Conservation (phyloP, 1,284 basidiomycete genomes). For the Heterobasidion parviporum region DNA sequence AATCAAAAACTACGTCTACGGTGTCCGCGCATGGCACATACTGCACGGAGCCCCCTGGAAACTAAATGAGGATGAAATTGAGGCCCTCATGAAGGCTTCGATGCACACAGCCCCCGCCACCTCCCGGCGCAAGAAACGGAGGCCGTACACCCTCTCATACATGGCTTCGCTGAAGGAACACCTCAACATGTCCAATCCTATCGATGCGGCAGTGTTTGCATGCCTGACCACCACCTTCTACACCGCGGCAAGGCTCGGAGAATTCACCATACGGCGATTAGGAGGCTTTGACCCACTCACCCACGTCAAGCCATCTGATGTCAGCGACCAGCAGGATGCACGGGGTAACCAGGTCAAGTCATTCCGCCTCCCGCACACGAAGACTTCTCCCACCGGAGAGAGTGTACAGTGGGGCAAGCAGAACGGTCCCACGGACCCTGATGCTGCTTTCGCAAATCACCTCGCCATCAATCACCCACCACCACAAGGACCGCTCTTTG, state of each 20-base stretch:
- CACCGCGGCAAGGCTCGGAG: neutral
- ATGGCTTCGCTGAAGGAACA: neutral
- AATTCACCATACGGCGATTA: neutral
- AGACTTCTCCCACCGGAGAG: neutral
- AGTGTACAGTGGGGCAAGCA: neutral
- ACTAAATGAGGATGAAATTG: neutral
- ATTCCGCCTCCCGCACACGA: neutral
- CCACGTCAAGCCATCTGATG: neutral
- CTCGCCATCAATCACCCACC: neutral
- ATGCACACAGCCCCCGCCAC: neutral
- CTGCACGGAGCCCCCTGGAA: slow-evolving; percentile 14
- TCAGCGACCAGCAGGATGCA: neutral
- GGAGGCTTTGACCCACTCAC: neutral
- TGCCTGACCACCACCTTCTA: neutral
- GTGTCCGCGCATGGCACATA: slow-evolving; percentile 19
- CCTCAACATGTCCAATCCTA: neutral
- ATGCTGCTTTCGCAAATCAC: neutral
- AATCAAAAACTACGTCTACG: no score
- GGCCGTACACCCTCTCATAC: neutral
- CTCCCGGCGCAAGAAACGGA: neutral
- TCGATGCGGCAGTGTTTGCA: neutral
- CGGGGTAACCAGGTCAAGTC: neutral
- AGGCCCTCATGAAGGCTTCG: neutral
- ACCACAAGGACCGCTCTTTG: neutral
- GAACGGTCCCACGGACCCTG: neutral